Evolutionary conservation across 2,329 filamentous ascomycete genomes (phyloP).

Genomic region (Rasamsonia emersonii): DNA sequence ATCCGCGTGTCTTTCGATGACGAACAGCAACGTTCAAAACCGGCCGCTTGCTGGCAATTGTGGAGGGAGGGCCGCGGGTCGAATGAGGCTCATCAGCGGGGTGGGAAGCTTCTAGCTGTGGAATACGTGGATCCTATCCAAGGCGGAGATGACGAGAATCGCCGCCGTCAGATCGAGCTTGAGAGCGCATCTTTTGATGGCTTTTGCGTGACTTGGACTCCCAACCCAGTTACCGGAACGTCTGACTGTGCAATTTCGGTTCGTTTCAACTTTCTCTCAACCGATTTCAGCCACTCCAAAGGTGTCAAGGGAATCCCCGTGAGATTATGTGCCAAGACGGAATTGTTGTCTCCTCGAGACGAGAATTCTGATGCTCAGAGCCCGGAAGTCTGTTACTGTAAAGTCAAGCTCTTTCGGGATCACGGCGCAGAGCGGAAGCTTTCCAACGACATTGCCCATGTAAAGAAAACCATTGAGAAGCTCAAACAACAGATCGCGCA

Average conservation of each 20-base stretch:
- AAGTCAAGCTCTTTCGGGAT: slow-evolving; percentile 93
- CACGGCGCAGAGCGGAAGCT: slow-evolving; percentile 93
- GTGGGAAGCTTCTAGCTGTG: slow-evolving; percentile 85
- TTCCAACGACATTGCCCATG: slow-evolving; percentile 86
- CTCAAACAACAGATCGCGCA: slow-evolving; percentile 88
- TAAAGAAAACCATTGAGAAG: slow-evolving; percentile 95
- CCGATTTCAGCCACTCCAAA: slow-evolving; percentile 97
- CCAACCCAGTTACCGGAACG: slow-evolving; percentile 52
- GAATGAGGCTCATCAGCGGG: slow-evolving; percentile 88
- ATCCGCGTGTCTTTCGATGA: slow-evolving; percentile 97
- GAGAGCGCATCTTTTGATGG: slow-evolving; percentile 82
- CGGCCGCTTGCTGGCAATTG: slow-evolving; percentile 74
- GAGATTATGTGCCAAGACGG: slow-evolving; percentile 83
- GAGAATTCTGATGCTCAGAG: slow-evolving; percentile 27
- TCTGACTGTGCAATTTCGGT: slow-evolving; percentile 81
- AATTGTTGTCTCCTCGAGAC: slow-evolving; percentile 49
- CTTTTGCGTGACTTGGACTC: slow-evolving; percentile 84
- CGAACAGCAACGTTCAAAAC: slow-evolving; percentile 79
- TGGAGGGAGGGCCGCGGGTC: slow-evolving; percentile 97
- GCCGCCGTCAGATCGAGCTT: slow-evolving; percentile 57
- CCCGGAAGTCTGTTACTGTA: slow-evolving; percentile 83
- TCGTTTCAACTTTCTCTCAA: slow-evolving; percentile 96
- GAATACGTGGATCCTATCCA: slow-evolving; percentile 72
- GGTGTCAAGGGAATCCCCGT: slow-evolving; percentile 97
- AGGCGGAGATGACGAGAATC: slow-evolving; percentile 46